phyloP scores from a whole-genome alignment of 1,139 yeast species.

The Meyerozyma guilliermondii region DNA sequence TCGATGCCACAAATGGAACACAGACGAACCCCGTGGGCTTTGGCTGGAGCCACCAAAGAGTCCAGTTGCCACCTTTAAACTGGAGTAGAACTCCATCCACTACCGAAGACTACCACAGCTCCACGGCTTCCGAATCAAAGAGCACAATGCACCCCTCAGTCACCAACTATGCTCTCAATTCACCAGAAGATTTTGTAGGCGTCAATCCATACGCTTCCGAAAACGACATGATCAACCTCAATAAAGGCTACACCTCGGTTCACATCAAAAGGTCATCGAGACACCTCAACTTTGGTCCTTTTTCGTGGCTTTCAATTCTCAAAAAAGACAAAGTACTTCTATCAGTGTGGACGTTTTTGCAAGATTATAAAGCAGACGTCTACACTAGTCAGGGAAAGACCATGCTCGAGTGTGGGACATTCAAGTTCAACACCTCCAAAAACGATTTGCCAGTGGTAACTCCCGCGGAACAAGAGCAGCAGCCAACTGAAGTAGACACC shows the following conservation, averaged over 20 bases:
- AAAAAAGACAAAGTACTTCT: conserved; percentile 44
- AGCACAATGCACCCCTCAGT: neutral
- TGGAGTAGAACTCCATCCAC: neutral
- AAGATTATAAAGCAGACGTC: conserved; percentile 15
- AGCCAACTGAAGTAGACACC: neutral
- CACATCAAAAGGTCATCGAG: conserved; percentile 30
- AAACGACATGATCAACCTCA: conserved; percentile 33
- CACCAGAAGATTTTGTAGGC: conserved; percentile 7
- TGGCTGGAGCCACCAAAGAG: neutral
- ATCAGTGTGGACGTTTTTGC: conserved; percentile 25
- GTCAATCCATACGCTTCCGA: conserved; percentile 20
- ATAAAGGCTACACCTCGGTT: conserved; percentile 37
- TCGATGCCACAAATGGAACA: neutral
- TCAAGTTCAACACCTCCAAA: conserved; percentile 1
- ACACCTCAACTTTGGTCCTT: conserved; percentile 44
- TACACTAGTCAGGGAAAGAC: conserved; percentile 4
- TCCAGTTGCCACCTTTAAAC: neutral
- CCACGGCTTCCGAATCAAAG: neutral
- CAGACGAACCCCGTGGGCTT: neutral
- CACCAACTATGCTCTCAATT: neutral
- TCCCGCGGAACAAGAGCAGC: neutral
- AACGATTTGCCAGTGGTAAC: neutral
- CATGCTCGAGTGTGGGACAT: conserved; percentile 6
- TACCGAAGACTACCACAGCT: neutral
- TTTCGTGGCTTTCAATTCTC: conserved; percentile 44